These are phyloP conservation scores for Wickerhamomyces canadensis DNA, from an alignment of 805 yeast species.

Conservation along the genomic window DNA sequence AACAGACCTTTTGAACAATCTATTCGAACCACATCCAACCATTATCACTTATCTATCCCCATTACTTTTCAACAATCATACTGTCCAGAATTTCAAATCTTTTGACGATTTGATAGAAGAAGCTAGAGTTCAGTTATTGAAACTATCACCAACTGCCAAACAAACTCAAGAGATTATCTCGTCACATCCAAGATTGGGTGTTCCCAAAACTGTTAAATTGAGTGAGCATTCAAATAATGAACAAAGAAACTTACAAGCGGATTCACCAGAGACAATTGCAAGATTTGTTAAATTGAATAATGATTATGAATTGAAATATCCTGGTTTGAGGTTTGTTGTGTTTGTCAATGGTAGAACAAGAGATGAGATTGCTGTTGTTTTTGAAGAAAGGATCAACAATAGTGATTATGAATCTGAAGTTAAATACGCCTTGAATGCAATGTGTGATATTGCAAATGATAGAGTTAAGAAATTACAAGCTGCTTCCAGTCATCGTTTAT, in stretches of 20 bases:
- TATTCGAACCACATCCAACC: conserved; percentile 21
- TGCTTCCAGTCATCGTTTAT: not conserved
- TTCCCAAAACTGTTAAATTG: conserved; percentile 40
- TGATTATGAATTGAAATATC: conserved; percentile 56
- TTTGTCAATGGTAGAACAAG: conserved; percentile 84
- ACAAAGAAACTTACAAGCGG: conserved; percentile 57
- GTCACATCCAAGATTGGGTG: conserved; percentile 90
- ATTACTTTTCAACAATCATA: conserved; percentile 3
- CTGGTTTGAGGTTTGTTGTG: conserved; percentile 77
- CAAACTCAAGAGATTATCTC: conserved; percentile 51
- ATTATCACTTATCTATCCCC: conserved; percentile 18
- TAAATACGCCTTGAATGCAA: conserved; percentile 68
- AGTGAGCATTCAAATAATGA: conserved; percentile 66
- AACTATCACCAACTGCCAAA: conserved; percentile 11
- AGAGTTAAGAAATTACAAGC: conserved; percentile 50
- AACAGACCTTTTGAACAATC: conserved; percentile 35
- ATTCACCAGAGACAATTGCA: conserved; percentile 34
- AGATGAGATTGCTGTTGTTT: conserved; percentile 54
- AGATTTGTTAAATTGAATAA: conserved; percentile 50
- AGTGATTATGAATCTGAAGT: conserved; percentile 52
- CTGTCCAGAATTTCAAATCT: too few relatives aligned
- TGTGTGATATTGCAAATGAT: conserved; percentile 89
- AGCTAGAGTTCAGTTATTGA: conserved; percentile 9
- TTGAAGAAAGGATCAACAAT: conserved; percentile 53
- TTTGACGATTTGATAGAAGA: conserved; percentile 14